Base-by-base conservation (phyloP, 257 asterid genomes). In the Solanum boliviense region DNA sequence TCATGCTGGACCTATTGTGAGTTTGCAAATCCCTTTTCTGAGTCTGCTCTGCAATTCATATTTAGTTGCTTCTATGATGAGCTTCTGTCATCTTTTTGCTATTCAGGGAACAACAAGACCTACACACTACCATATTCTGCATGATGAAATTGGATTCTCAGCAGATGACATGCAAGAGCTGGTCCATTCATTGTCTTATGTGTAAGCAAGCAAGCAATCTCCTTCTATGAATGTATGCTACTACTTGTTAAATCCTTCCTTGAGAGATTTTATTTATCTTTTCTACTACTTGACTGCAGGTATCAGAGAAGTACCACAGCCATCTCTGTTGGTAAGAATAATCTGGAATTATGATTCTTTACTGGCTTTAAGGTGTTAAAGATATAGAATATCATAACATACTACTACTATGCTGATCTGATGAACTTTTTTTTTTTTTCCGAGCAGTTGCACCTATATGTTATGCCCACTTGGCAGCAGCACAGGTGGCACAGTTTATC, bases 301-400 rank as follows among this genome's bases (percentile, higher is more conserved):
- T 95, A 95, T 71, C 98, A 95, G 91, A 93, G 98, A 83, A 95
- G 98, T 83, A 94, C 97, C 10, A 92, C 96, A 6, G 98, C 98
- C 86, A 92, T 94, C 67, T 95, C 98, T 15, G 89, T 95, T n/a
- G 98, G 98, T 94, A 93, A 93, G 86, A 29, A 86, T 34, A 41
- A 34, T 87, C 86, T 44, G 4, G 20, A 81, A 48, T 48, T 31
- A 29, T 67, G 41, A 85, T 85, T 68, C 44, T 39, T 34, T 18
- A 38, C 62, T 67, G 82, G 79, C 60, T 72, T 68, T 29, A 38
- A 70, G 78, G 60, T 7, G 62, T 81, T 16, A 29, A 16, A 46
- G 38, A 48, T 81, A 48, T 81, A 9, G 86, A 31, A 82, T 10
- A 48, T 18, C 44, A 48, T 31, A 6, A 5, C 27, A 27, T 44